phyloP scores from a whole-genome alignment of 192 early-diverging fungal species.

The Oehlia diaphana region DNA sequence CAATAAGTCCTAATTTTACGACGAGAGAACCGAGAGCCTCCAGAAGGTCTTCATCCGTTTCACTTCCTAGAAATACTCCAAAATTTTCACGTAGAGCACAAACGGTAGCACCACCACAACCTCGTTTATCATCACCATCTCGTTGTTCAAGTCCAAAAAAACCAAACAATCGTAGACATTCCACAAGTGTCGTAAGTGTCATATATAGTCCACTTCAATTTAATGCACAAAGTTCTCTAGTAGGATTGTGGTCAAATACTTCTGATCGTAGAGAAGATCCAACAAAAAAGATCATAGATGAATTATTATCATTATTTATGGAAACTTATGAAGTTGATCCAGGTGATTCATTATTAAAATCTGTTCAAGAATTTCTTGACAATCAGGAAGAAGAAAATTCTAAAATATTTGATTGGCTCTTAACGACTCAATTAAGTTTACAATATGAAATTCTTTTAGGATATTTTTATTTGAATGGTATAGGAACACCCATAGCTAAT shows the following conservation, averaged over 20 bases:
- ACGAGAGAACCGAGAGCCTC: neutral
- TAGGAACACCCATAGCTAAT: neutral
- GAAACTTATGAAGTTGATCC: neutral
- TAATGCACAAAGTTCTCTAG: neutral
- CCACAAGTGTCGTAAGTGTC: neutral
- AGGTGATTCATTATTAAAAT: neutral
- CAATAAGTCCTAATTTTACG: neutral
- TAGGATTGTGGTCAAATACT: neutral
- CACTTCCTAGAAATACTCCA: neutral
- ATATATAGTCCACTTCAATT: neutral
- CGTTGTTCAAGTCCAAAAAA: neutral
- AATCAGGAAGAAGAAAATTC: neutral
- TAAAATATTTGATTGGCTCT: neutral
- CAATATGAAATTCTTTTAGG: slow-evolving; percentile 11
- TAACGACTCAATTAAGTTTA: neutral
- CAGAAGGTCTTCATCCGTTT: neutral
- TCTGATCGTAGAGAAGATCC: neutral
- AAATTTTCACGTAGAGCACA: neutral
- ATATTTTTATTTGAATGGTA: slow-evolving; percentile 13
- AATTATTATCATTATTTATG: neutral
- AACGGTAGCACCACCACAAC: neutral
- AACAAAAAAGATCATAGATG: neutral
- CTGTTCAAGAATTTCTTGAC: neutral
- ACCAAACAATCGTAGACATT: neutral
- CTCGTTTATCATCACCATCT: neutral